Base-by-base conservation (phyloP, 2,329 filamentous ascomycete species). In the Calonectria ilicicola region DNA sequence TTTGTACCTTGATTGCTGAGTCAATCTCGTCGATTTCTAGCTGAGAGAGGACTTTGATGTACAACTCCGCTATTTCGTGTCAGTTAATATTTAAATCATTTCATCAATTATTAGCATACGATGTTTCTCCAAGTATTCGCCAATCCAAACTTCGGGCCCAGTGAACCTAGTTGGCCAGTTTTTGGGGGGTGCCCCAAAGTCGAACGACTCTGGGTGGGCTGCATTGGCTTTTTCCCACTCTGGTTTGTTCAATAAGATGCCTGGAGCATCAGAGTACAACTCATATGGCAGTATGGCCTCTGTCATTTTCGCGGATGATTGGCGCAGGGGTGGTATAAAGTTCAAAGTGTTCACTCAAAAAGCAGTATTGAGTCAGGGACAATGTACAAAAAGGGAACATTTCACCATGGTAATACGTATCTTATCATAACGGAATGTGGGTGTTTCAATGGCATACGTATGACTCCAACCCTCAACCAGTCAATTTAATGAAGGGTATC, bases 191-290 rank as follows among this genome's bases (percentile, higher is more conserved):
- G 3, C 7, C 5, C 63, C 46, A 27, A 65, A 65, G 29, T 51
- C 46, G 46, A 51, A 65, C 17, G 46, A 65, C 17, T 19, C 10
- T 9, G 63, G 44, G 6, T 65, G 29, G 14, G 46, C 29, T 17
- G 63, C 63, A 46, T 65, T 51, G 42, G 63, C 63, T 23, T 51
- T 32, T 14, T 65, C 63, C 63, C 46, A 65, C 32, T 65, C 63
- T 6, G 44, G 63, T 15, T 51, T 65, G 27, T 51, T 65, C 2
- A 65, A 47, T 6, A 65, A 6, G 15, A 51, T 51, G 7, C 46
- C 63, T 21, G 63, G 63, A 21, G 63, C 46, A 51, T 65, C 63
- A 51, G 44, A 51, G 29, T 51, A 65, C 27, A 65, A 14, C 44
- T 65, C 63, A n/a, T 65, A 51, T 40, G 46, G 63, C 5, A 65